Percentiles rank a stretch among this genome's conserved stretches.
These are phyloP conservation scores for Lactarius vividus DNA, from an alignment of 768 basidiomycete species.

Conservation along the genomic window DNA sequence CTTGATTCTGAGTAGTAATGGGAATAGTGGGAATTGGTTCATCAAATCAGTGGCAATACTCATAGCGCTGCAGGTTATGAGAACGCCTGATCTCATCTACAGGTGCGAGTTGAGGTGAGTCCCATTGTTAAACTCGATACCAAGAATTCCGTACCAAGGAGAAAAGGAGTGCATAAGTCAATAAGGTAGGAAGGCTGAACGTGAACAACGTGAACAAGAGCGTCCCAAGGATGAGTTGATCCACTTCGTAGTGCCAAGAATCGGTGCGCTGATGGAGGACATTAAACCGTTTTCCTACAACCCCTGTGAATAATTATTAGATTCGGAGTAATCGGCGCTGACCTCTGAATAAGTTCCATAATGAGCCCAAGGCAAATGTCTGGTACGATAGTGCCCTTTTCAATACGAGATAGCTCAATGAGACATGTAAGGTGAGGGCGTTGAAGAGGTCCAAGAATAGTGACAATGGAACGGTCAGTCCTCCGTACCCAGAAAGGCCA, in stretches of 20 bases:
- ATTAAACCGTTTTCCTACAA: slow-evolving; percentile 82
- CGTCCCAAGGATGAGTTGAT: slow-evolving; percentile 94
- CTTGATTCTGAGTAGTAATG: slow-evolving; percentile 77
- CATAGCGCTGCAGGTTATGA: slow-evolving; percentile 58
- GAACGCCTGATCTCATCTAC: slow-evolving; percentile 53
- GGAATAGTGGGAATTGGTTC: slow-evolving; percentile 92
- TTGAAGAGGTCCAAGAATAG: slow-evolving; percentile 41
- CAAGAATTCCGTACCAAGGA: slow-evolving; percentile 49
- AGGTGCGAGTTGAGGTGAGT: neutral
- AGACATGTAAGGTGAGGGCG: slow-evolving; percentile 68
- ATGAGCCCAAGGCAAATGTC: slow-evolving; percentile 53
- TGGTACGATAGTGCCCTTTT: slow-evolving; percentile 59
- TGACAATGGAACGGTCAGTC: slow-evolving; percentile 19
- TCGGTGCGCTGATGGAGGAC: slow-evolving; percentile 85
- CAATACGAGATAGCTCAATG: slow-evolving; percentile 63
- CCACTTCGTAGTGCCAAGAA: slow-evolving; percentile 86
- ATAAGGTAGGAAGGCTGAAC: slow-evolving; percentile 80
- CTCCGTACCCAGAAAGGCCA: slow-evolving; percentile 25
- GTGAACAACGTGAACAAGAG: slow-evolving; percentile 80
- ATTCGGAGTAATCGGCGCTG: slow-evolving; percentile 22
- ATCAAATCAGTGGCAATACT: slow-evolving; percentile 72
- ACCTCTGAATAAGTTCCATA: slow-evolving; percentile 94
- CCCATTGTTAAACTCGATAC: neutral
- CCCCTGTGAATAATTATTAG: neutral
- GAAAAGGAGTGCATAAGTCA: slow-evolving; percentile 85